Conservation (phyloP, 208 protist genomes). For the Trypanosoma melophagium region DNA sequence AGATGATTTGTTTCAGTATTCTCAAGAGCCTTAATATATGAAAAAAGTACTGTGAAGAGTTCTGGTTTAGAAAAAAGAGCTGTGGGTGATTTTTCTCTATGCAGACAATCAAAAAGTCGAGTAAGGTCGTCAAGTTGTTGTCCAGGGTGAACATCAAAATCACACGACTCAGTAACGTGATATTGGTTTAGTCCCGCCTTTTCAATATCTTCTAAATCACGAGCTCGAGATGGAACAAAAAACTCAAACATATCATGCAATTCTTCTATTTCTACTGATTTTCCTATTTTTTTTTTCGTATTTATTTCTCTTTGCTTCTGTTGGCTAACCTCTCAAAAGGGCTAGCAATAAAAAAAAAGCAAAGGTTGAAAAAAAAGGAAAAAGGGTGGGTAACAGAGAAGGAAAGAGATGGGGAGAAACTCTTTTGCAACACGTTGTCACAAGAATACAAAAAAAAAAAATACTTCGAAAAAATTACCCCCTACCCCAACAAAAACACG, state of each 20-base stretch:
- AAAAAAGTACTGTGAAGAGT: constrained; percentile 66
- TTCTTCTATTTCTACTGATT: background rate
- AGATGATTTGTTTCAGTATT: constrained; percentile 28
- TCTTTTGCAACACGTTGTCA: too few relatives aligned
- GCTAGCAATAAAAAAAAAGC: constrained; percentile 2
- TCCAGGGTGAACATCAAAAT: constrained; percentile 67
- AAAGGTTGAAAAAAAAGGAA: background rate
- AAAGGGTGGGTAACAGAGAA: background rate
- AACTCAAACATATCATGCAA: constrained; percentile 67
- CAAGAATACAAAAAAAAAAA: background rate
- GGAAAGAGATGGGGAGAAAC: background rate
- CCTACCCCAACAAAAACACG: too few relatives aligned
- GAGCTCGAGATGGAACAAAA: constrained; percentile 60
- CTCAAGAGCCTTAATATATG: constrained; percentile 73
- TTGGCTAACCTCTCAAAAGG: background rate
- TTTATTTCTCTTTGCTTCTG: background rate
- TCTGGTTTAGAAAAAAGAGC: constrained; percentile 74
- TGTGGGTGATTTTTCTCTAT: constrained; percentile 82
- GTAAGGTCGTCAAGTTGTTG: constrained; percentile 86
- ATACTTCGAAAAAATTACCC: too few relatives aligned
- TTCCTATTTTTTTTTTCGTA: background rate
- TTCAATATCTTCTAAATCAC: constrained; percentile 61
- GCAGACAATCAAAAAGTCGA: constrained; percentile 70
- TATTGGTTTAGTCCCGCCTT: constrained; percentile 50
- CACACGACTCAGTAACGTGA: constrained; percentile 46